Evolutionary conservation across 2,329 filamentous ascomycete genomes (phyloP), one percentile per base, ranked within the genome.

Genomic region (Xylariaceae sp.): DNA sequence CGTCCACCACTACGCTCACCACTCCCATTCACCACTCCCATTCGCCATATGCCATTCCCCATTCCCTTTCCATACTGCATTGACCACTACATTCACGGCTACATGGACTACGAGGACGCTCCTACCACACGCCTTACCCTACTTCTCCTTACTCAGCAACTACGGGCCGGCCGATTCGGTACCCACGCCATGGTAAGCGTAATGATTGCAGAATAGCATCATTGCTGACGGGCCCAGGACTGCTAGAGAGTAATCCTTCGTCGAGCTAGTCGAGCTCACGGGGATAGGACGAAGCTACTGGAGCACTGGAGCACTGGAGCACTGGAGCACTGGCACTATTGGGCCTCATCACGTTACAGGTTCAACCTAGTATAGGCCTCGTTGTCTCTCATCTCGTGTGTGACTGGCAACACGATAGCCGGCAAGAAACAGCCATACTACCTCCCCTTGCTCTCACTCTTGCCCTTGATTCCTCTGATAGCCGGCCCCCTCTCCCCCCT

Each of bases 81-180:
- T 19, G 19, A 19, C 19, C 19, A 19, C 19, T 19, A 19, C 19
- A 19, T 19, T 19, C 19, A 19, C 30, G 50, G 44, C 48, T 57
- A 54, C 51, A 44, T 48, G 11, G 37, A 19, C 49, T 51, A 53
- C 54, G 30, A 37, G 37, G 47, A 46, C 19, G n/a, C 30, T 31
- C 51, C 19, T 37, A 27, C 45, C 31, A 31, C 44, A 48, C 45
- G 41, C 43, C 42, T 32, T 42, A 34, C 26, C 39, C 12, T 48
- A 47, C 40, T 4, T n/a, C 6, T 19, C 6, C 44, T 55, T 51
- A 58, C 53, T 58, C 56, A 58, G 56, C 56, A 31, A 49, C 9
- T 11, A 43, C 48, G 53, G 55, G 19, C 45, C 26, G 27, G 44
- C 55, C 50, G 49, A 50, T 51, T 42, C n/a, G 42, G 26, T 27